Base-by-base conservation (phyloP, 2,329 filamentous ascomycete genomes). In the Didymella keratinophila region DNA sequence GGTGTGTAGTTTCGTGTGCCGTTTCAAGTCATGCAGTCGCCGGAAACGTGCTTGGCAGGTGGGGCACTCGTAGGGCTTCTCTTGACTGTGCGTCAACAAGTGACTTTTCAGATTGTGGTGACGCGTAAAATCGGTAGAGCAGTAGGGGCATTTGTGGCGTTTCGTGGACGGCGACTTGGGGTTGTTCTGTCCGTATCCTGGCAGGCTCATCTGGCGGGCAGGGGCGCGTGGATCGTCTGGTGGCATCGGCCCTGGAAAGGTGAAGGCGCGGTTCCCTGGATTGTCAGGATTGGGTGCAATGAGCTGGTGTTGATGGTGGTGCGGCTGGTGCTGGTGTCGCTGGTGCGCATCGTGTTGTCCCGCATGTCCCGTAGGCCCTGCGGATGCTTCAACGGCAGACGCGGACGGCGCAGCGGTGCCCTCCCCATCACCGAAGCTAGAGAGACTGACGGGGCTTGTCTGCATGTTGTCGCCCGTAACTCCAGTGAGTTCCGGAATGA, bases 61-160 rank as follows among this genome's bases (percentile, higher is more conserved):
- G 62, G 92, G 89, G 74, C 95, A 99, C 27, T 95, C 87, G 73
- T 95, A 99, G 0, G 95, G 95, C 78, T 99, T 99, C 78, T 99
- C 95, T 82, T 99, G 94, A 71, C 93, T 97, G 78, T 98, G 95
- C 0, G 95, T 98, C 74, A 99, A 86, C 56, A 99, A 85, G 79
- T 99, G 95, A 68, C 93, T 97, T 80, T 98, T 99, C 27, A 98
- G 85, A 71, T 99, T 98, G 76, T 98, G 95, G 74, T 98, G 95
- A 43, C 95, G 87, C 27, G 95, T 99, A 69, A 99, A 99, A 71
- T 97, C 95, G 5, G 95, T 97, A 37, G 92, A 87, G 82, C 95
- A 99, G 76, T 96, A 97, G 0, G 92, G 94, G 73, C 95, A 99
- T 77, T 95, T 96, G 80, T 99, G 94, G 72, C 95, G 94, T 80